Percentiles rank a stretch among this genome's conserved stretches.
These are phyloP conservation scores for Pichia eremophila DNA, from an alignment of 805 yeast genomes.

Conservation along the genomic window DNA sequence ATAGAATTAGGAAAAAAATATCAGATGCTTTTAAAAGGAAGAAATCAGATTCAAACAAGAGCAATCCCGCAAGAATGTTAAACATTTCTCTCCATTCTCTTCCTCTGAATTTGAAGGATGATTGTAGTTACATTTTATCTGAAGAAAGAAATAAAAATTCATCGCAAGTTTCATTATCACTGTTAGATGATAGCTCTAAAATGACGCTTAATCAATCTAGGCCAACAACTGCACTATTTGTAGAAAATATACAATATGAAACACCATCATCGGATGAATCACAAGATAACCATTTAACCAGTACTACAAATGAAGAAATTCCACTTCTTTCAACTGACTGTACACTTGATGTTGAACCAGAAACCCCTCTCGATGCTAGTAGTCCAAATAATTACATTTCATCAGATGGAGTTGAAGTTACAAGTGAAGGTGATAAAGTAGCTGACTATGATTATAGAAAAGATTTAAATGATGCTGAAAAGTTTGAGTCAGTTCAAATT, in stretches of 20 bases:
- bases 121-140: constrained; percentile 12
- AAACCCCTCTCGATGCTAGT: not conserved
- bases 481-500: constrained; percentile 5
- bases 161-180: not conserved
- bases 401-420: not conserved
- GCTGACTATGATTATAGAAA: constrained; percentile 16
- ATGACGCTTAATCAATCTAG: not conserved
- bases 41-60: not conserved
- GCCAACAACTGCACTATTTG: not conserved
- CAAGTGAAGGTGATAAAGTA: not conserved
- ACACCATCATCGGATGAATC: not conserved
- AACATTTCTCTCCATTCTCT: not conserved
- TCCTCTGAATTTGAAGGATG: constrained; percentile 8
- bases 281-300: not conserved
- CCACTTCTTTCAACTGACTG: not conserved
- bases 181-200: not conserved
- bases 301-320: not conserved
- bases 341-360: not conserved
- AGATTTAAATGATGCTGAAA: constrained; percentile 11
- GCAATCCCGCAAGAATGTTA: not conserved
- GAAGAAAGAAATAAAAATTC: constrained; percentile 7
- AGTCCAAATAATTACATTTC: not conserved
- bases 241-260: not conserved
- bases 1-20: constrained; percentile 45
- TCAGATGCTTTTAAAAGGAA: constrained; percentile 29